Base-by-base conservation (phyloP, 306 rosid genomes). In the Carpinus fangiana region DNA sequence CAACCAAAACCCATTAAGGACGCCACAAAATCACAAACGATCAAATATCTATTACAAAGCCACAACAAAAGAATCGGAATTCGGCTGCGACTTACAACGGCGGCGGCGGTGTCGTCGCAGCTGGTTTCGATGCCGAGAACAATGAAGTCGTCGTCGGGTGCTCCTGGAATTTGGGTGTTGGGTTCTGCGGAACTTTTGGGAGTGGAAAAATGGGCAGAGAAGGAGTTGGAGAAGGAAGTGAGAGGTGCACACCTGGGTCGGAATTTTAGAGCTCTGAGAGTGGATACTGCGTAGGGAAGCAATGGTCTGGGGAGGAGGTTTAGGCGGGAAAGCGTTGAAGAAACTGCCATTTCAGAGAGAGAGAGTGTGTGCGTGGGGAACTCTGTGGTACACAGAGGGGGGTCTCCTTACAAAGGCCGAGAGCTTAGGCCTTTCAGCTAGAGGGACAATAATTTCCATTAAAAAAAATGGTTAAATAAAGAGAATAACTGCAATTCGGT, bases 31-130 rank as follows among this genome's bases (percentile, higher is more conserved):
- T 2, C 51, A 16, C 28, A 47, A 51, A 71, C 48, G 9, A 20
- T 10, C 3, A 70, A 1, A 1, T 4, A 26, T 69, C 52, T 47
- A 61, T 26, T 20, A 51, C 26, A 72, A 60, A 71, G 16, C 68
- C 64, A 47, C 17, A 64, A 2, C 2, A 71, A 75, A 77, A 2
- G 67, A 54, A 70, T 20, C 52, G 7, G 50, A 70, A 38, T 45
- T 41, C 41, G 14, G 52, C 21, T 78, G 14, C 28, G 10, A 78
- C 93, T 67, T 86, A 95, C 98, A 52, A 95, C 87, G 17, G 98
- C 98, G 8, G 96, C 98, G 0, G 97, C 98, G 5, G 98, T 95
- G 83, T 95, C 98, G 81, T 95, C 98, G 78, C 98, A 92, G 90
- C 98, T 92, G 66, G 98, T 95, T 82, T 95, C 98, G 46, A 95